These are phyloP conservation scores for Magnaporthales sp. DNA, from an alignment of 2,329 filamentous ascomycete genomes.

Conservation along the genomic window DNA sequence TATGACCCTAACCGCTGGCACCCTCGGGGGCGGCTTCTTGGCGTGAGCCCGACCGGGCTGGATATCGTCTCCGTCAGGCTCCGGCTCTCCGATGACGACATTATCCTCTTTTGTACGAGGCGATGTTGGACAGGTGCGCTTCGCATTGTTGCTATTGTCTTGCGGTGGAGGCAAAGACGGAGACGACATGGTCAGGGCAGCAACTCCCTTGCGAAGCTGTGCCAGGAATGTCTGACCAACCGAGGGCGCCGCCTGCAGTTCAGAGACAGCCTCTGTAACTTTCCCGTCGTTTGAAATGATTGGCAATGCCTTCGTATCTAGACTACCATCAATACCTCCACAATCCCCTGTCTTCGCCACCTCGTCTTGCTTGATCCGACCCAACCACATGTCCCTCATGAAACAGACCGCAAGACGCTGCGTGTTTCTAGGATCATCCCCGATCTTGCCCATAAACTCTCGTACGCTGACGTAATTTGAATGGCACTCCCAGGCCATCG, in stretches of 20 bases:
- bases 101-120: background rate
- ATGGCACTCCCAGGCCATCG: background rate
- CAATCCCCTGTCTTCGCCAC: background rate
- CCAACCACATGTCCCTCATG: background rate
- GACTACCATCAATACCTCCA: background rate
- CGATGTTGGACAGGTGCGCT: background rate
- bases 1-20: background rate
- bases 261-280: background rate
- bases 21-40: background rate
- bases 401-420: background rate
- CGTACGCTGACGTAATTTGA: background rate
- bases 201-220: background rate
- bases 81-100: background rate
- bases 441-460: background rate
- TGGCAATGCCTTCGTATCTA: background rate
- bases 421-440: background rate
- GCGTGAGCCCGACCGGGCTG: background rate
- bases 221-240: background rate
- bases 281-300: background rate
- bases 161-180: background rate
- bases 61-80: background rate
- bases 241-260: background rate
- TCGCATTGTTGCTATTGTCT: background rate
- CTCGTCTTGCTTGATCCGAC: background rate
- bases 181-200: background rate